These are phyloP conservation scores for Claviceps maximensis DNA, from an alignment of 2,329 filamentous ascomycete genomes.

Conservation along the genomic window DNA sequence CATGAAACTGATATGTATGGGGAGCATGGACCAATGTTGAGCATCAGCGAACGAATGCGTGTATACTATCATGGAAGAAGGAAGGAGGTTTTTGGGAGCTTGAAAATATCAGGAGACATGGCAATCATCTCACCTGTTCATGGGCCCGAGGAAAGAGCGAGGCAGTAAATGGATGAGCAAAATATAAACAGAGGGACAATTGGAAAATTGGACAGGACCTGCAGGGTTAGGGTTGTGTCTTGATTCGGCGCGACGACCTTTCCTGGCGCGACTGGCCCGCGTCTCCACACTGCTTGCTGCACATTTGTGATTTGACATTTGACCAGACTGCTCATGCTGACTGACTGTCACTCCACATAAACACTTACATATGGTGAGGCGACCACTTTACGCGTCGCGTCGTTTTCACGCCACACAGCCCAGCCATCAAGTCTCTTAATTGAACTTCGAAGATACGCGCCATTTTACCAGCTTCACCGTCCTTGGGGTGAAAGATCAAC, in stretches of 20 bases:
- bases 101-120: not conserved
- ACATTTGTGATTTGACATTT: no score
- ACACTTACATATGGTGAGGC: not conserved
- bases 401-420: not conserved
- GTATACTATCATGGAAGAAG: constrained; percentile 1
- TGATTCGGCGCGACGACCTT: not conserved
- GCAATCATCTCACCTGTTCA: no score
- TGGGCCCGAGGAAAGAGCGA: not conserved
- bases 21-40: not conserved
- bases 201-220: no score
- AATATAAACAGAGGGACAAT: no score
- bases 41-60: constrained; percentile 2
- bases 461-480: not conserved
- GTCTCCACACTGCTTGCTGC: not conserved
- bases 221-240: constrained; percentile 2
- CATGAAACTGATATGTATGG: not conserved
- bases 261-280: not conserved
- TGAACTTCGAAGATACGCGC: not conserved
- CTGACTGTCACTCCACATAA: not conserved
- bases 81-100: no score
- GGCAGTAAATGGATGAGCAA: no score
- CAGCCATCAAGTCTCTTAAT: no score
- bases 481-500: not conserved
- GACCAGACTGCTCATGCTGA: no score
- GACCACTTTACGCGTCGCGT: constrained; percentile 1